Evolutionary conservation across 441 rosid species (phyloP).

Genomic region (Syzygium malaccense): DNA sequence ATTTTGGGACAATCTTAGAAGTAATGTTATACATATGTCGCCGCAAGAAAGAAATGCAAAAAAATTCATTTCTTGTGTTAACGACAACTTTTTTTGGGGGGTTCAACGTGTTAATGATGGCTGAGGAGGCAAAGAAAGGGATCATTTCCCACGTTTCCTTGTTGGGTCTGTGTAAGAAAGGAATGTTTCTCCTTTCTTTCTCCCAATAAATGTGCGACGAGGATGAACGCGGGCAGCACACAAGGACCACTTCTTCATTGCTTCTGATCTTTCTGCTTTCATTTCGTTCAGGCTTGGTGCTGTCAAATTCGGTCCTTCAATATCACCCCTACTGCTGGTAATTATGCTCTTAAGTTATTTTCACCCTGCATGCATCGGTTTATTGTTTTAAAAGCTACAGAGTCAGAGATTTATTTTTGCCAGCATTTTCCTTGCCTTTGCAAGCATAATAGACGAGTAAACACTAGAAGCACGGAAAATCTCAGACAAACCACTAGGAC

Average conservation of each 20-base stretch:
- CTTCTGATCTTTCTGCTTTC: not conserved
- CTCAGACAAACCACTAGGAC: not conserved
- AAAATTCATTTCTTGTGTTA: too few relatives aligned
- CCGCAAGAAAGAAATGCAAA: too few relatives aligned
- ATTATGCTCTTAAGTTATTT: not conserved
- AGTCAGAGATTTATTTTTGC: not conserved
- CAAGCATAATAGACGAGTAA: not conserved
- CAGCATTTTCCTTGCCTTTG: not conserved
- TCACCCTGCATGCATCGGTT: not conserved
- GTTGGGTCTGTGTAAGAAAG: too few relatives aligned
- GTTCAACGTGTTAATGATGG: too few relatives aligned
- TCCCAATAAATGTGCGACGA: not conserved
- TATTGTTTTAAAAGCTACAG: too few relatives aligned
- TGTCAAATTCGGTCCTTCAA: not conserved
- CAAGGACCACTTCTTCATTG: not conserved
- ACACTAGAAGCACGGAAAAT: not conserved
- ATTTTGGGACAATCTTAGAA: too few relatives aligned
- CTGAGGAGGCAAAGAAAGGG: too few relatives aligned
- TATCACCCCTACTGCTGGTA: not conserved
- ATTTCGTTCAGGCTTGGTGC: not conserved
- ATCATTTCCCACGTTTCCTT: too few relatives aligned
- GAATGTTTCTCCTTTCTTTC: too few relatives aligned
- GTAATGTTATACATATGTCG: too few relatives aligned
- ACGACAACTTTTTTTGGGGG: too few relatives aligned
- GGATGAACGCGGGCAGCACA: not conserved